Conservation (phyloP, 23 red algal genomes). For the Gracilariopsis chorda region DNA sequence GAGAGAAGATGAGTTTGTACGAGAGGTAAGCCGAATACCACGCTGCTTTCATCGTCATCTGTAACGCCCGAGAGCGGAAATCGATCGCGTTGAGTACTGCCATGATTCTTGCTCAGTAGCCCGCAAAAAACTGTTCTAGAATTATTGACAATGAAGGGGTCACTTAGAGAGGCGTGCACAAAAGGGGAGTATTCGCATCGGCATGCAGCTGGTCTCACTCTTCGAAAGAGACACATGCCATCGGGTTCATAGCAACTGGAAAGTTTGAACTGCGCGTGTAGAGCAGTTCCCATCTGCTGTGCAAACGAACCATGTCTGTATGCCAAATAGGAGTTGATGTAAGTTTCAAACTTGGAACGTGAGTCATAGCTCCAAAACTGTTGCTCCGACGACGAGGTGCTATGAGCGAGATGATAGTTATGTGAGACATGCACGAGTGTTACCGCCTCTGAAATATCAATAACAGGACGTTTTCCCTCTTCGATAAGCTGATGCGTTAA, state of each 20-base stretch:
- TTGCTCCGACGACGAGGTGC: neutral
- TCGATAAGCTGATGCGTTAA: slow-evolving; percentile 86
- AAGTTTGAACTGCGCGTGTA: slow-evolving; percentile 93
- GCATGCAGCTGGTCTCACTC: slow-evolving; percentile 71
- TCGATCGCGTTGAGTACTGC: neutral
- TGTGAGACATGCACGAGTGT: slow-evolving; percentile 83
- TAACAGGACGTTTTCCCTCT: slow-evolving; percentile 44
- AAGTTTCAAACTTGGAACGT: slow-evolving; percentile 79
- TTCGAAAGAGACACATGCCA: slow-evolving; percentile 66
- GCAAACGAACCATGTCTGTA: slow-evolving; percentile 74
- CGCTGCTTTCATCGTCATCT: neutral
- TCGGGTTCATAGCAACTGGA: slow-evolving; percentile 64
- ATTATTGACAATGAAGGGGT: slow-evolving; percentile 72
- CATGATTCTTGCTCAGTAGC: slow-evolving; percentile 35
- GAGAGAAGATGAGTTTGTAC: slow-evolving; percentile 6
- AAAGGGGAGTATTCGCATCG: slow-evolving; percentile 89
- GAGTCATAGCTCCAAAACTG: slow-evolving; percentile 79
- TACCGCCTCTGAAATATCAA: slow-evolving; percentile 88
- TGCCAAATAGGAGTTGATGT: slow-evolving; percentile 88
- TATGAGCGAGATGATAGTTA: slow-evolving; percentile 68
- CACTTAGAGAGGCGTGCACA: slow-evolving; percentile 70
- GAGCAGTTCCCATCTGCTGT: slow-evolving; percentile 85
- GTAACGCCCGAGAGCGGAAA: slow-evolving; percentile 22
- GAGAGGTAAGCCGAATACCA: slow-evolving; percentile 50
- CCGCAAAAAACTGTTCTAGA: slow-evolving; percentile 79